A percentile compares a stretch with the other conserved stretches of the same genome.
These are phyloP conservation scores for Verticillium klebahnii DNA, from an alignment of 2,329 filamentous ascomycete genomes.

Conservation along the genomic window DNA sequence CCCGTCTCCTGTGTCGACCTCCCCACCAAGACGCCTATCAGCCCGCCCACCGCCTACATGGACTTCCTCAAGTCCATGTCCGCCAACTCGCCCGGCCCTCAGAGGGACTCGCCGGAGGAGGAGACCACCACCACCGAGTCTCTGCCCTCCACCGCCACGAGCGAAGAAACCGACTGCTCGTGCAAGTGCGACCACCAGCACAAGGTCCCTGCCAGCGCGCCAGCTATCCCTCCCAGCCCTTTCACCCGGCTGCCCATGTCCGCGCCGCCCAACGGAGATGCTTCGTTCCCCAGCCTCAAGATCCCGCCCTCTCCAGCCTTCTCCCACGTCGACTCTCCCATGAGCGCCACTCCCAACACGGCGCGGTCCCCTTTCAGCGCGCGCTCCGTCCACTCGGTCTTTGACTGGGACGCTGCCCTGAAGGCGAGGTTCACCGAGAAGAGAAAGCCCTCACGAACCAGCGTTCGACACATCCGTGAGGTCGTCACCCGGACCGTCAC, in stretches of 20 bases:
- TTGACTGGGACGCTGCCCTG: slow-evolving; percentile 72
- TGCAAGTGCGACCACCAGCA: slow-evolving; percentile 50
- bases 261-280: slow-evolving; percentile 54
- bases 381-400: slow-evolving; percentile 60
- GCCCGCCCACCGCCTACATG: slow-evolving; percentile 82
- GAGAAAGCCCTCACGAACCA: slow-evolving; percentile 54
- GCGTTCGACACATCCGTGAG: slow-evolving; percentile 71
- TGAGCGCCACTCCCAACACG: slow-evolving; percentile 52
- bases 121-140: slow-evolving; percentile 38
- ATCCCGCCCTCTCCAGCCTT: slow-evolving; percentile 72
- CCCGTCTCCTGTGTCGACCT: slow-evolving; percentile 36
- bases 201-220: slow-evolving; percentile 36
- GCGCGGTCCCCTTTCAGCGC: slow-evolving; percentile 71
- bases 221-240: slow-evolving; percentile 42
- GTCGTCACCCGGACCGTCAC: slow-evolving; percentile 93
- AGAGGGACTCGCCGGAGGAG: slow-evolving; percentile 38
- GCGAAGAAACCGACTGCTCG: slow-evolving; percentile 50
- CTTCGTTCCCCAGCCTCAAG: slow-evolving; percentile 62
- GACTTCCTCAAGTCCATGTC: slow-evolving; percentile 88
- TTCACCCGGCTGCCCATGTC: slow-evolving; percentile 53
- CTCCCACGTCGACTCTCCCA: slow-evolving; percentile 64
- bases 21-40: slow-evolving; percentile 84
- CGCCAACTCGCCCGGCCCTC: slow-evolving; percentile 52
- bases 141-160: slow-evolving; percentile 36
- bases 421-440: slow-evolving; percentile 61